phyloP scores from a whole-genome alignment of 257 asterid species.

The Solanum acaule region DNA sequence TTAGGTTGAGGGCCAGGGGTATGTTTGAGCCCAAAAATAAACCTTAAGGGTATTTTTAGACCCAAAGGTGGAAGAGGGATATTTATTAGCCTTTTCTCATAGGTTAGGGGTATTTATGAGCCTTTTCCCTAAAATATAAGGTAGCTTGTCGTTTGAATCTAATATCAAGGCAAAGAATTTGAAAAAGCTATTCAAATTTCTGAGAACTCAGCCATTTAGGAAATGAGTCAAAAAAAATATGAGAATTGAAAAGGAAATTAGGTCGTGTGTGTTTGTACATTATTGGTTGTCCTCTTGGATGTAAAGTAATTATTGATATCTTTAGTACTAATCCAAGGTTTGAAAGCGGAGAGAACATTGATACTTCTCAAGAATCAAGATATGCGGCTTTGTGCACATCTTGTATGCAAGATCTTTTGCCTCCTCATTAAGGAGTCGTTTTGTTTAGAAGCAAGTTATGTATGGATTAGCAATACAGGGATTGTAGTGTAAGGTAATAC shows the following conservation, averaged over 20 bases:
- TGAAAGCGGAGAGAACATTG: not conserved
- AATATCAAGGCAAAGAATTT: not conserved
- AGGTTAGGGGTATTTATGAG: not conserved
- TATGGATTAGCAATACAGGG: not conserved
- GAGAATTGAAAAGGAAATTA: not conserved
- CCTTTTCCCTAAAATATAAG: not conserved
- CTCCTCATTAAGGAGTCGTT: not conserved
- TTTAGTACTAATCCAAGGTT: not conserved
- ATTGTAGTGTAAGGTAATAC: too few relatives aligned
- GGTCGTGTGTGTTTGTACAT: not conserved
- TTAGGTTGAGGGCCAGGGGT: not conserved
- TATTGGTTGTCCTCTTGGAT: not conserved
- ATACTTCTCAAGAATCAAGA: not conserved
- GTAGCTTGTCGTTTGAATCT: not conserved
- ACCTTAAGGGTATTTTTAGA: not conserved
- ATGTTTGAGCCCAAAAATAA: not conserved
- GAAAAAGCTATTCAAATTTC: not conserved
- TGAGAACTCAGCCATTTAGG: not conserved
- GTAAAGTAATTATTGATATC: not conserved
- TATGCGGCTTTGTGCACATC: not conserved
- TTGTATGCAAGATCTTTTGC: not conserved
- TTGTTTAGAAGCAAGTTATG: not conserved
- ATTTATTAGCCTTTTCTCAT: not conserved
- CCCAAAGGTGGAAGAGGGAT: not conserved
- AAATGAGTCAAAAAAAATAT: not conserved